Percentiles rank a stretch among this genome's conserved stretches.
Evolutionary conservation across 805 yeast genomes (phyloP).

Genomic region (Metschnikowia lachancei): DNA sequence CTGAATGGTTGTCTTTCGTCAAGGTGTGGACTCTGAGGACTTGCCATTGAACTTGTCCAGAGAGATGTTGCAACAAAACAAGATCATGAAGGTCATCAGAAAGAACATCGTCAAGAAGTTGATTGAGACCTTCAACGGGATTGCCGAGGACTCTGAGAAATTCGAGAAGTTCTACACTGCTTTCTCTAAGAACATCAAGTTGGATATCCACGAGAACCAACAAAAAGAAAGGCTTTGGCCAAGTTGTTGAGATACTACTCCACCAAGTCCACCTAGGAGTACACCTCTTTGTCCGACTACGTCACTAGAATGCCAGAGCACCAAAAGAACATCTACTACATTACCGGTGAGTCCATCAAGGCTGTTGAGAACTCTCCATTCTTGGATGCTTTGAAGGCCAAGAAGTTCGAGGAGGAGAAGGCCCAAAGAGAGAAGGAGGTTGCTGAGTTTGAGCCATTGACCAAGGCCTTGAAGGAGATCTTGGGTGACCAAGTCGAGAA

Average conservation of each 20-base stretch:
- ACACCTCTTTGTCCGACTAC: constrained; percentile 93
- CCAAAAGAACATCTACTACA: constrained; percentile 98
- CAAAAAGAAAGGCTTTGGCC: constrained; percentile 94
- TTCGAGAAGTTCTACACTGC: constrained; percentile 98
- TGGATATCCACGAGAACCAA: constrained; percentile 98
- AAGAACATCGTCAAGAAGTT: constrained; percentile 98
- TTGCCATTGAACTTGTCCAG: constrained; percentile 99
- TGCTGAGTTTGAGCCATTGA: constrained; percentile 87
- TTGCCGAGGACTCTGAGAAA: constrained; percentile 98
- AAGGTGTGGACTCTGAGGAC: constrained; percentile 99
- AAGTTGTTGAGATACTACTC: constrained; percentile 96
- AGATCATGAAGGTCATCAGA: constrained; percentile 98
- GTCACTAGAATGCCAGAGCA: constrained; percentile 99
- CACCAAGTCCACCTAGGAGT: constrained; percentile 91
- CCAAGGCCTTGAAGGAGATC: constrained; percentile 93
- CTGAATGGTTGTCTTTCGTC: constrained; percentile 97
- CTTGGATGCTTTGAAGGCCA: constrained; percentile 97
- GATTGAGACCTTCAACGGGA: constrained; percentile 98
- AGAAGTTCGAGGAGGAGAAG: constrained; percentile 98
- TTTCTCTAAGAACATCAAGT: constrained; percentile 95
- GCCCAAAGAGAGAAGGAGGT: constrained; percentile 87
- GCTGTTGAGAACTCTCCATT: constrained; percentile 99
- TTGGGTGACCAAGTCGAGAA: constrained; percentile 99
- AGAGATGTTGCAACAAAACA: constrained; percentile 99
- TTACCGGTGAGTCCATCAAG: constrained; percentile 98